Percentiles rank a stretch among this genome's conserved stretches.
phyloP scores from a whole-genome alignment of 108 stramenopile genomes.

The Cyclotella baltica region DNA sequence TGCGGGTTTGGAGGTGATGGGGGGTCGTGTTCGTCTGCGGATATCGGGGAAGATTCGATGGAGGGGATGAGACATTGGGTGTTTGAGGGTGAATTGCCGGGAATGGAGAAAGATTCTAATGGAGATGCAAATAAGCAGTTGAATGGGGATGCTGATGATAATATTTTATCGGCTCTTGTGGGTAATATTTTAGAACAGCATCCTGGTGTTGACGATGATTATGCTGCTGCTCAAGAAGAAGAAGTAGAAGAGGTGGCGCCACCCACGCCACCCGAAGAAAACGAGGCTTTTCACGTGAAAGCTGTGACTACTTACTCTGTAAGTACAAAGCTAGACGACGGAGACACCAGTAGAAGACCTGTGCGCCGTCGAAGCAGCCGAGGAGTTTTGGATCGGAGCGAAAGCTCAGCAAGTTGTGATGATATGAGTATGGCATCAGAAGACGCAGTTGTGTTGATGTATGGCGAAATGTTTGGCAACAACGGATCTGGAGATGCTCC shows the following conservation, averaged over 20 bases:
- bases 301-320: not conserved
- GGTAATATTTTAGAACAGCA: too few relatives aligned
- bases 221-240: too few relatives aligned
- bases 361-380: not conserved
- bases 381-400: not conserved
- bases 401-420: not conserved
- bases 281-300: too few relatives aligned
- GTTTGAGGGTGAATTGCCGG: not conserved
- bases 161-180: not conserved
- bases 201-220: too few relatives aligned
- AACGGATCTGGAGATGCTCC: slow-evolving; percentile 5
- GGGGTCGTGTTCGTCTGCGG: slow-evolving; percentile 15
- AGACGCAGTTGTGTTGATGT: slow-evolving; percentile 50
- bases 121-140: not conserved
- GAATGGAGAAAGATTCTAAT: not conserved
- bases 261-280: too few relatives aligned
- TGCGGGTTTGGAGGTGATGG: slow-evolving; percentile 43
- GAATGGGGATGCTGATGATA: not conserved
- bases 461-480: slow-evolving; percentile 11
- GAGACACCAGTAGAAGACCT: not conserved
- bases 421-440: slow-evolving; percentile 47
- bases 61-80: not conserved
- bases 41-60: not conserved
- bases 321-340: slow-evolving; percentile 1
- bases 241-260: too few relatives aligned